phyloP scores from a whole-genome alignment of 768 basidiomycete genomes.

The Boletus huronensis region DNA sequence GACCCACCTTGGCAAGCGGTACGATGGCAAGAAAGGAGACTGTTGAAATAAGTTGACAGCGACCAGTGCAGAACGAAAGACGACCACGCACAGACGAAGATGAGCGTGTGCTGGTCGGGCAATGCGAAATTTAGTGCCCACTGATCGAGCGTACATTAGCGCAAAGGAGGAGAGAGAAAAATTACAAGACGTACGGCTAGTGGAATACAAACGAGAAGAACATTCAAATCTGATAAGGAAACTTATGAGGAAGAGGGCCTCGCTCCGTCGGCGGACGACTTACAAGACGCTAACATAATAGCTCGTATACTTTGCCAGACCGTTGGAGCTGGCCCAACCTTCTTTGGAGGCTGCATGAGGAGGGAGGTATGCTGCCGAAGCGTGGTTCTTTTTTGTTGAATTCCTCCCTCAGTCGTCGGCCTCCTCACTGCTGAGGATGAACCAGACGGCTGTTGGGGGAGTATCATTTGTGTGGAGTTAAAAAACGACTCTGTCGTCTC shows the following conservation, averaged over 20 bases:
- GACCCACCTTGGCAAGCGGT: slow-evolving; percentile 69
- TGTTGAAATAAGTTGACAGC: slow-evolving; percentile 24
- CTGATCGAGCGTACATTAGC: slow-evolving; percentile 34
- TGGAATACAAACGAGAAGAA: slow-evolving; percentile 70
- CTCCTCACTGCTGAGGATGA: slow-evolving; percentile 15
- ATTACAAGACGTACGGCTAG: slow-evolving; percentile 46
- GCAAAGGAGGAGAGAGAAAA: not conserved
- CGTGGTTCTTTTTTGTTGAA: slow-evolving; percentile 4
- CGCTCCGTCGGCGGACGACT: slow-evolving; percentile 8
- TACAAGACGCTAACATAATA: slow-evolving; percentile 58
- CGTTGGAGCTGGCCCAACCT: slow-evolving; percentile 42
- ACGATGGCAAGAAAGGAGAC: slow-evolving; percentile 81
- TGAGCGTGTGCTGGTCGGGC: slow-evolving; percentile 49
- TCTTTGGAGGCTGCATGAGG: slow-evolving; percentile 38
- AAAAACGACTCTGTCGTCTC: slow-evolving; percentile 2
- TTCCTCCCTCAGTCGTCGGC: not conserved
- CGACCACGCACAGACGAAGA: slow-evolving; percentile 67
- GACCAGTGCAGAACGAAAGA: not conserved
- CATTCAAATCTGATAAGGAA: slow-evolving; percentile 53
- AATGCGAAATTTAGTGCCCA: slow-evolving; percentile 70
- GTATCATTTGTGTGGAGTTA: slow-evolving; percentile 1
- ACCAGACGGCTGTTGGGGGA: slow-evolving; percentile 7
- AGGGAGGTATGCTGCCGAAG: slow-evolving; percentile 22
- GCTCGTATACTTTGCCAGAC: slow-evolving; percentile 46
- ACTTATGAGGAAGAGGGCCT: not conserved